Conservation (phyloP, 2,329 filamentous ascomycete species). For the Trichoderma citrinoviride region DNA sequence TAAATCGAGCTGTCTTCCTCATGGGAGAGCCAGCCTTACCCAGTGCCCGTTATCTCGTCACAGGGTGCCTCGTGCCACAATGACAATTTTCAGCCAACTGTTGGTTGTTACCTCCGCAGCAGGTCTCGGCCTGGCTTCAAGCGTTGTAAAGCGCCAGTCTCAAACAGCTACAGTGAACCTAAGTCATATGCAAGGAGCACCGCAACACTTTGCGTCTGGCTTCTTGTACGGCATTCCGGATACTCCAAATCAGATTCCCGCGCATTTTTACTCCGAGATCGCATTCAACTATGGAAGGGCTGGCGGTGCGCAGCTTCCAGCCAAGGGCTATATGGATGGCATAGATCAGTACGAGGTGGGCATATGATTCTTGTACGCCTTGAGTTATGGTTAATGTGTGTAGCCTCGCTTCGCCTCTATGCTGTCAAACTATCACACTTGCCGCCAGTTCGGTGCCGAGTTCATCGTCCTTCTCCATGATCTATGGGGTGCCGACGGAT, state of each 20-base stretch:
- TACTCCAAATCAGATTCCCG: conserved; percentile 10
- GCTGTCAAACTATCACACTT: conserved; percentile 44
- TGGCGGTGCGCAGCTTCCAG: conserved; percentile 13
- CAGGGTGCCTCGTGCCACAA: background rate
- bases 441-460: conserved; percentile 37
- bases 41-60: background rate
- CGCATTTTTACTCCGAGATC: conserved; percentile 16
- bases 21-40: background rate
- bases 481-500: conserved; percentile 48
- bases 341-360: background rate
- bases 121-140: background rate
- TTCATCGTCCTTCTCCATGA: conserved; percentile 49
- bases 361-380: background rate
- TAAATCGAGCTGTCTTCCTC: background rate
- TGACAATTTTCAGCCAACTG: background rate
- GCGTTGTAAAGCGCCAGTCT: background rate
- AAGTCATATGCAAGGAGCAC: conserved; percentile 4
- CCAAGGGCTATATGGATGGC: conserved; percentile 15
- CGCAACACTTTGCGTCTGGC: conserved; percentile 15
- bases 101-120: background rate
- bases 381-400: background rate
- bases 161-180: conserved; percentile 7
- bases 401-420: conserved; percentile 41
- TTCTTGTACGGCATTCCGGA: conserved; percentile 20
- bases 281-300: conserved; percentile 17